Conservation (phyloP, 495 filamentous ascomycete species). For the Podospora australis region DNA sequence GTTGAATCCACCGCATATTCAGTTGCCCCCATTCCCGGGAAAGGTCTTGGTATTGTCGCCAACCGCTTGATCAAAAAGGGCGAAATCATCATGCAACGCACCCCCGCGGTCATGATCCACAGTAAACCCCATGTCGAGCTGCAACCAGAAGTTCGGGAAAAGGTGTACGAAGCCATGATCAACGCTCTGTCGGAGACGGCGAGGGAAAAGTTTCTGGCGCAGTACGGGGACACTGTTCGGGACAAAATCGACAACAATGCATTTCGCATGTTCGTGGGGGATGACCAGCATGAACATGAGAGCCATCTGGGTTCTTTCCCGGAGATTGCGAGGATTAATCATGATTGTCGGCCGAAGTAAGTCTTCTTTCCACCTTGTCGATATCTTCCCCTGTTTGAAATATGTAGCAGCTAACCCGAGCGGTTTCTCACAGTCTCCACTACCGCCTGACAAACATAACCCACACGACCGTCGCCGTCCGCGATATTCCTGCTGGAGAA, state of each 20-base stretch:
- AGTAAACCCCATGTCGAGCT: conserved; percentile 23
- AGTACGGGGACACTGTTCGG: conserved; percentile 26
- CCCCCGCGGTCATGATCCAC: conserved; percentile 28
- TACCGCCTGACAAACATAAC: conserved; percentile 36
- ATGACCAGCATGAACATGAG: conserved; percentile 11
- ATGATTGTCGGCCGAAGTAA: conserved; percentile 43
- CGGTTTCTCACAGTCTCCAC: conserved; percentile 27
- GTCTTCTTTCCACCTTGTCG: neutral
- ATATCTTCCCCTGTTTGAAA: neutral
- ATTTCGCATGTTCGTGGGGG: conserved; percentile 34
- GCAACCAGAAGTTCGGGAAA: conserved; percentile 9
- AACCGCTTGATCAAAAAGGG: conserved; percentile 31
- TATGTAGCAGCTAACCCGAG: neutral
- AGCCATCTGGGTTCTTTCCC: conserved; percentile 32
- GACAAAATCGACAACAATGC: conserved; percentile 35
- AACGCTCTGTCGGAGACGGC: conserved; percentile 19
- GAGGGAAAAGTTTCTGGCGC: conserved; percentile 23
- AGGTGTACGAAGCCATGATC: conserved; percentile 28
- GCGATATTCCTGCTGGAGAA: conserved; percentile 32
- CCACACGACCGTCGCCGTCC: conserved; percentile 34
- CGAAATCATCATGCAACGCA: conserved; percentile 31
- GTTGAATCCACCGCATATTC: conserved; percentile 27
- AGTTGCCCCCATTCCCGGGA: conserved; percentile 27
- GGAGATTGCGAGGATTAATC: conserved; percentile 34
- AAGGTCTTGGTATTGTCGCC: conserved; percentile 36